Evolutionary conservation across 495 filamentous ascomycete genomes (phyloP).

Genomic region (Aspergillus incahuasiensis): DNA sequence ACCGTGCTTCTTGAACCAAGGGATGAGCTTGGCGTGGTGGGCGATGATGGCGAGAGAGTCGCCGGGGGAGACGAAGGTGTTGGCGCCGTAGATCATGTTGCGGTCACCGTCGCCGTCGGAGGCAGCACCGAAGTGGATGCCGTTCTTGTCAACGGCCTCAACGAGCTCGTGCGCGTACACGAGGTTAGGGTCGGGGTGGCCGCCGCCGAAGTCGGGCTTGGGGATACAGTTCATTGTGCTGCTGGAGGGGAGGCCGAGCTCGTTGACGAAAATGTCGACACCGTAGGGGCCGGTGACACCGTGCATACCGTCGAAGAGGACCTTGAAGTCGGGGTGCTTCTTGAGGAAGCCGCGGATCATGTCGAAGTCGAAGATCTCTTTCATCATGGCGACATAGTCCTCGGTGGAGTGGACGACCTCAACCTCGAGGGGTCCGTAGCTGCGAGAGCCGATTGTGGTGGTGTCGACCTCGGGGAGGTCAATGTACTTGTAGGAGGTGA

Average conservation of each 20-base stretch:
- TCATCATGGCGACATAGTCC: conserved; percentile 93
- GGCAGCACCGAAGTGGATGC: conserved; percentile 92
- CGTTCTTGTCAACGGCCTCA: conserved; percentile 84
- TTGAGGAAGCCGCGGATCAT: conserved; percentile 90
- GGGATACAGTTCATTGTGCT: conserved; percentile 93
- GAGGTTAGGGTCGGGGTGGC: conserved; percentile 96
- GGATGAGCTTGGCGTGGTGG: conserved; percentile 87
- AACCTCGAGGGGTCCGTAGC: conserved; percentile 80
- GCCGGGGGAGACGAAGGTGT: conserved; percentile 92
- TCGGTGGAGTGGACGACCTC: conserved; percentile 89
- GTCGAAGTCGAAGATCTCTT: conserved; percentile 95
- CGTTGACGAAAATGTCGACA: conserved; percentile 87
- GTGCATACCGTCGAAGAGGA: conserved; percentile 89
- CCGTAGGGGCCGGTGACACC: conserved; percentile 96
- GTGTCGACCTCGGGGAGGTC: conserved; percentile 86
- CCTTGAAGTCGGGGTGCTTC: conserved; percentile 85
- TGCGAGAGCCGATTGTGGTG: conserved; percentile 72
- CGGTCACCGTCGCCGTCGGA: conserved; percentile 96
- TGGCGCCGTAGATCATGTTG: conserved; percentile 99
- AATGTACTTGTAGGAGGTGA: conserved; percentile 87
- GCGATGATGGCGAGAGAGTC: conserved; percentile 97
- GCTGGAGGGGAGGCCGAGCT: conserved; percentile 70
- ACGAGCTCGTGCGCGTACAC: conserved; percentile 97
- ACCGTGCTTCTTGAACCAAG: conserved; percentile 95
- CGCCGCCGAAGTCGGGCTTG: conserved; percentile 89